Conservation (phyloP, 257 asterid species). For the Nicotiana knightiana region DNA sequence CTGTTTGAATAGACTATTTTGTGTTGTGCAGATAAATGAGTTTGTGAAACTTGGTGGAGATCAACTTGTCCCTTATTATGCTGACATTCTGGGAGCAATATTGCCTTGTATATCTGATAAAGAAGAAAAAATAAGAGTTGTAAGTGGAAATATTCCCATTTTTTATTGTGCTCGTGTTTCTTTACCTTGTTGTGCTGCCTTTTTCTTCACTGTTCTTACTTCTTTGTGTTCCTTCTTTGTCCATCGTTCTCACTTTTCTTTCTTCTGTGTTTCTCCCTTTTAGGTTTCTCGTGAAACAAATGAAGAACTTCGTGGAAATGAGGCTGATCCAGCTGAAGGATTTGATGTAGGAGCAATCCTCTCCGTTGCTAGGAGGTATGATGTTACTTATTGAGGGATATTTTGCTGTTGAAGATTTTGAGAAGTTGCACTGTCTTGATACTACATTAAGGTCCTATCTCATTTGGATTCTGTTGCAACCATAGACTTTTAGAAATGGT, state of each 20-base stretch:
- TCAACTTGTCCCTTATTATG: slow-evolving; percentile 95
- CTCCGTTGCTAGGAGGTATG: slow-evolving; percentile 78
- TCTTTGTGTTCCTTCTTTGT: slow-evolving; percentile 3
- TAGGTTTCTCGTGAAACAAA: slow-evolving; percentile 98
- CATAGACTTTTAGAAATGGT: neutral
- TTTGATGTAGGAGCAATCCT: slow-evolving; percentile 90
- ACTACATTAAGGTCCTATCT: neutral
- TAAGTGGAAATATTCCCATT: slow-evolving; percentile 31
- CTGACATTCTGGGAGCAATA: slow-evolving; percentile 95
- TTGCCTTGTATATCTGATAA: slow-evolving; percentile 97
- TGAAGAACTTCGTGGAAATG: slow-evolving; percentile 84
- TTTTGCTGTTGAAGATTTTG: neutral
- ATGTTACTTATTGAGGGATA: slow-evolving; percentile 1
- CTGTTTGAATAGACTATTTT: slow-evolving; percentile 16
- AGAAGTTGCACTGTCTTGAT: slow-evolving; percentile 4
- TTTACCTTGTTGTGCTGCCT: neutral
- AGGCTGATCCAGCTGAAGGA: slow-evolving; percentile 82
- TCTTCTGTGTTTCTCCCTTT: neutral
- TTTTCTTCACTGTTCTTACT: neutral
- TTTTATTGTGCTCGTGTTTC: neutral
- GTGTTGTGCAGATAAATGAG: slow-evolving; percentile 66
- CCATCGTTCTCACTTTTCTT: neutral
- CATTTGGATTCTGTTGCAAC: neutral
- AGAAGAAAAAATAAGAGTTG: slow-evolving; percentile 97
- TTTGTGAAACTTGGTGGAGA: slow-evolving; percentile 99